Evolutionary conservation across 176 grass and related monocot genomes (phyloP), one percentile per base, ranked within the genome.

Genomic region (Carex scoparia): DNA sequence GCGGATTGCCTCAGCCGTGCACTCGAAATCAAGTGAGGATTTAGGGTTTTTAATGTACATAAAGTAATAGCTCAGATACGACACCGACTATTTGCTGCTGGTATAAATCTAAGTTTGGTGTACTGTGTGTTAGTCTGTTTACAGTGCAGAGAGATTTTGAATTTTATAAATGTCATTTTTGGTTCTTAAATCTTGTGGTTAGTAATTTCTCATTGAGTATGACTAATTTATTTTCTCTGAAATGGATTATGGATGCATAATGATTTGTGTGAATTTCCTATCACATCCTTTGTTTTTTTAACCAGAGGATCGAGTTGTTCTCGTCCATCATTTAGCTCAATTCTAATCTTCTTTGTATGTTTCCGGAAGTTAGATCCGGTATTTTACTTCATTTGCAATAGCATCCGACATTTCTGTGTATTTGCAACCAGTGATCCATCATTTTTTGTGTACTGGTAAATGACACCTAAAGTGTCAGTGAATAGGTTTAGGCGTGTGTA

Each of bases 11-110:
- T 99, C 84, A 94, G 96, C 87, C 91, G 88, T 64, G 89, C 93
- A 76, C 93, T 99, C 80, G 93, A 99, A 78, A 94, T 95, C 88
- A 92, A 91, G 96, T 99, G 88, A 90, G 85, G 85, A 79, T 86
- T 94, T 76, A 33, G n/a, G 37, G 3, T 77, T 87, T 32, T 9
- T 28, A 14, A 12, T 42, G 31, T 37, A 2, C 75, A 28, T 69
- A 23, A 28, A 32, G 28, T 19, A 44, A 35, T 48, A 13, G 10
- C 14, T 64, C 33, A 81, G 78, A 16, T 63, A 10, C 53, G 62
- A 18, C 31, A 23, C 63, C 8, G 48, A 69, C 66, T 74, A 32
- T 30, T 65, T 37, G 46, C 19, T 58, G 35, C 14, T 10, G 9
- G 78, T 60, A 16, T 61, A 61, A 62, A 81, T 62, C 10, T 81